Conservation (phyloP, 2,329 filamentous ascomycete genomes). For the Exophiala sideris region DNA sequence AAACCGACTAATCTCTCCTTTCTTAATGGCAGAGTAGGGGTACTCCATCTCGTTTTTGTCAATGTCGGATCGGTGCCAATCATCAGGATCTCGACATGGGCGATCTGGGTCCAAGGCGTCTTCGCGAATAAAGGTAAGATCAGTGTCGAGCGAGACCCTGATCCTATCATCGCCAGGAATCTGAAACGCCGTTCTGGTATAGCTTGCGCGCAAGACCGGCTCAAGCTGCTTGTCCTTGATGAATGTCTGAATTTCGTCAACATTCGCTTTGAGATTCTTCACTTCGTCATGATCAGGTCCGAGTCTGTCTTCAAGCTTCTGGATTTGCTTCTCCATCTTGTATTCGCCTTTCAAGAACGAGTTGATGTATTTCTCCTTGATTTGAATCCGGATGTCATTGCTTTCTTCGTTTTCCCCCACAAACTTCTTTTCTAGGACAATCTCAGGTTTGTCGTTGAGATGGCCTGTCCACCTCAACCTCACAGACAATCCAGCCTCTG, state of each 20-base stretch:
- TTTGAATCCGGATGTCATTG: slow-evolving; percentile 73
- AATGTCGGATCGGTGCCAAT: slow-evolving; percentile 91
- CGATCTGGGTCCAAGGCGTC: slow-evolving; percentile 72
- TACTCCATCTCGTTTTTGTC: slow-evolving; percentile 79
- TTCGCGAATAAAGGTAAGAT: slow-evolving; percentile 79
- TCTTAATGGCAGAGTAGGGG: slow-evolving; percentile 81
- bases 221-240: slow-evolving; percentile 73
- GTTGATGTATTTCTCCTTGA: slow-evolving; percentile 94
- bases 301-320: slow-evolving; percentile 76
- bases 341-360: slow-evolving; percentile 83
- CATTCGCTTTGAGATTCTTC: slow-evolving; percentile 66
- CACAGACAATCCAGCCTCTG: slow-evolving; percentile 73
- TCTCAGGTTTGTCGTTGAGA: slow-evolving; percentile 71
- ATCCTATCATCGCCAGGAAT: slow-evolving; percentile 89
- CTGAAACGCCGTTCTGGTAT: slow-evolving; percentile 91
- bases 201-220: slow-evolving; percentile 86
- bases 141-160: slow-evolving; percentile 87
- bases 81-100: slow-evolving; percentile 81
- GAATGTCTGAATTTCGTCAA: slow-evolving; percentile 74
- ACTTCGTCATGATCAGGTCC: slow-evolving; percentile 65
- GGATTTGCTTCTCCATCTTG: slow-evolving; percentile 83
- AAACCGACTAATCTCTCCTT: slow-evolving; percentile 87
- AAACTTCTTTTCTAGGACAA: slow-evolving; percentile 85
- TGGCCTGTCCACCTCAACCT: slow-evolving; percentile 90
- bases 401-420: slow-evolving; percentile 72